Conservation (phyloP, 371 early-diverging fungal species). For the Mortierella sp. region DNA sequence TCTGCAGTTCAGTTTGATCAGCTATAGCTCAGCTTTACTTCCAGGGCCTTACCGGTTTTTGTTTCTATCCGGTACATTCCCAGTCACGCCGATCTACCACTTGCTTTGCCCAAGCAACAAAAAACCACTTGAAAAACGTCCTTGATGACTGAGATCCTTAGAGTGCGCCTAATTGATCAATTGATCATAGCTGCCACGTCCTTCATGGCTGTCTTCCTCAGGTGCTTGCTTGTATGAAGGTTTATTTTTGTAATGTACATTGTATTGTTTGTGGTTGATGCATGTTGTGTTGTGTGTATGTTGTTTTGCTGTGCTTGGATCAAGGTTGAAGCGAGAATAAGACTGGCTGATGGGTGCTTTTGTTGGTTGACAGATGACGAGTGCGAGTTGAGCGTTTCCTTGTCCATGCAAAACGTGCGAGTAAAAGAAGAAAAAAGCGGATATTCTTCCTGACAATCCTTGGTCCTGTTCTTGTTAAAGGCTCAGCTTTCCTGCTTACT, state of each 20-base stretch:
- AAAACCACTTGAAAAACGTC: background rate
- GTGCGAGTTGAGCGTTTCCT: background rate
- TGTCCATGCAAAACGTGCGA: background rate
- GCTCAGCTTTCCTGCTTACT: too few relatives aligned
- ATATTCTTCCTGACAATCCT: too few relatives aligned
- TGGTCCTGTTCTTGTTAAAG: too few relatives aligned
- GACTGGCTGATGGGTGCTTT: background rate
- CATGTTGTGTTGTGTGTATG: background rate
- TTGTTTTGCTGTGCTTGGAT: background rate
- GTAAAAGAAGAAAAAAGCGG: background rate
- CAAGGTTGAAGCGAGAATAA: background rate
- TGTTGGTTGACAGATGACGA: background rate
- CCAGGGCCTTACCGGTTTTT: background rate
- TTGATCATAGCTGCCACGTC: background rate
- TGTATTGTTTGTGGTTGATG: background rate
- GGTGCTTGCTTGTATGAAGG: background rate
- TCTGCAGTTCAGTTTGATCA: background rate
- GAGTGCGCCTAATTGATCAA: too few relatives aligned
- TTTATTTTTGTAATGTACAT: constrained; percentile 10
- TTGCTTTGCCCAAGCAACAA: background rate
- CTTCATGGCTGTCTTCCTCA: background rate
- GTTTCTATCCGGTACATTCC: background rate
- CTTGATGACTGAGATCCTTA: too few relatives aligned
- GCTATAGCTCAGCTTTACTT: background rate
- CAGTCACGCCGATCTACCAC: background rate